Evolutionary conservation across 2,329 filamentous ascomycete species (phyloP).

Genomic region (Alternaria triticina): DNA sequence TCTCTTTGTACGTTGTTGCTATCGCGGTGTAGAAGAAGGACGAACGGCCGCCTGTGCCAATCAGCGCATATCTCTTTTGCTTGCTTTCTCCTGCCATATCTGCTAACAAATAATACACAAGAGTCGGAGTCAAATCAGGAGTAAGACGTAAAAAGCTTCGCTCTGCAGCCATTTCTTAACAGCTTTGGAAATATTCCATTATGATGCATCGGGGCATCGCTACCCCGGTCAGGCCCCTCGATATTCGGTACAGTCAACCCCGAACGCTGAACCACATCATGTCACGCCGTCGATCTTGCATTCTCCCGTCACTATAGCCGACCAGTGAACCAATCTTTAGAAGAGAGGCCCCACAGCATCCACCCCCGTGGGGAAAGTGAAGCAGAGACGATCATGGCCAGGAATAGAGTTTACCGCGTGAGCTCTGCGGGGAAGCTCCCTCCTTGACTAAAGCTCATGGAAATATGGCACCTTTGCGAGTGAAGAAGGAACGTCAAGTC

Average conservation of each 20-base stretch:
- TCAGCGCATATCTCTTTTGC: slow-evolving; percentile 56
- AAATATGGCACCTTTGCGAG: neutral
- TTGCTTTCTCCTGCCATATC: slow-evolving; percentile 19
- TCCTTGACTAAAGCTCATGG: neutral
- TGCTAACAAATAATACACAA: neutral
- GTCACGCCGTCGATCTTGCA: slow-evolving; percentile 9
- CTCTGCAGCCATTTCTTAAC: slow-evolving; percentile 9
- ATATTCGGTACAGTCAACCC: slow-evolving; percentile 15
- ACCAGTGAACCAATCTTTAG: neutral
- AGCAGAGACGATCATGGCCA: neutral
- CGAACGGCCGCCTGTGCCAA: slow-evolving; percentile 66
- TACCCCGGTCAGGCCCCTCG: slow-evolving; percentile 9
- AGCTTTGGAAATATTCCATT: neutral
- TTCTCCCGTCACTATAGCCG: slow-evolving; percentile 4
- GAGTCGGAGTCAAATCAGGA: neutral
- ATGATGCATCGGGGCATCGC: slow-evolving; percentile 13
- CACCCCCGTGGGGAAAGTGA: slow-evolving; percentile 13
- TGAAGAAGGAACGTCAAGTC: neutral
- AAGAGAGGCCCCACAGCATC: slow-evolving; percentile 7
- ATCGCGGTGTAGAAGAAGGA: slow-evolving; percentile 68
- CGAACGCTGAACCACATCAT: slow-evolving; percentile 7
- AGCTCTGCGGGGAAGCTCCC: slow-evolving; percentile 12
- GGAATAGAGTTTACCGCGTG: neutral
- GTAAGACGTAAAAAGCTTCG: neutral
- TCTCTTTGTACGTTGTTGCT: slow-evolving; percentile 58